Evolutionary conservation across 495 filamentous ascomycete species (phyloP).

Genomic region (Talaromyces trachyspermus): DNA sequence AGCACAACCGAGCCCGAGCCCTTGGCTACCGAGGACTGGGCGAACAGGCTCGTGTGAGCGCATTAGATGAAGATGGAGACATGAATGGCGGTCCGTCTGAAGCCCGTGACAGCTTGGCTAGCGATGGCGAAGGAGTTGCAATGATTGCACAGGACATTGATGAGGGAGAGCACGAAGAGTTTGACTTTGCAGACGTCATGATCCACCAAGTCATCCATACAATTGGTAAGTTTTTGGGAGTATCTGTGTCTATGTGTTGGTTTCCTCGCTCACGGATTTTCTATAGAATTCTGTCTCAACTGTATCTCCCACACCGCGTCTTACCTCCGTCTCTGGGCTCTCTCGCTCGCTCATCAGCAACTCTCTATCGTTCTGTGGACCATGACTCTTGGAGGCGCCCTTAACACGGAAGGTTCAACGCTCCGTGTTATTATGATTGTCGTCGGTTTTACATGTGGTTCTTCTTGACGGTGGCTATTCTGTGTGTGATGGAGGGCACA

Average conservation of each 20-base stretch:
- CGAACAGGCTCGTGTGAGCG: constrained; percentile 75
- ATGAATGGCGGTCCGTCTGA: constrained; percentile 35
- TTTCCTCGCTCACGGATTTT: constrained; percentile 7
- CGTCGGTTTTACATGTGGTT: constrained; percentile 82
- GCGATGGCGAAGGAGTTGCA: constrained; percentile 79
- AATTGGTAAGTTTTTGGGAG: constrained; percentile 57
- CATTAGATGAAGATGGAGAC: constrained; percentile 73
- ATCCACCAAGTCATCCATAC: constrained; percentile 99
- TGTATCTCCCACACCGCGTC: constrained; percentile 98
- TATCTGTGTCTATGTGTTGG: not conserved
- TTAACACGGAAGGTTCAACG: constrained; percentile 52
- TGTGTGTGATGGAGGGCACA: constrained; percentile 77
- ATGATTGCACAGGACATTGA: constrained; percentile 85
- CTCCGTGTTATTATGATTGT: constrained; percentile 73
- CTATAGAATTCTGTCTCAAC: constrained; percentile 91
- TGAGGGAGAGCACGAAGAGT: constrained; percentile 81
- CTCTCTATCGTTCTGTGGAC: constrained; percentile 92
- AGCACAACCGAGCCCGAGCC: constrained; percentile 82
- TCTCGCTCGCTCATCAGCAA: constrained; percentile 96
- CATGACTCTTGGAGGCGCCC: constrained; percentile 82
- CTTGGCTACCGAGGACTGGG: constrained; percentile 89
- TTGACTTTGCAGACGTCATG: constrained; percentile 93
- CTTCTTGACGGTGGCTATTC: constrained; percentile 66
- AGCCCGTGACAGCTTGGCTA: constrained; percentile 64
- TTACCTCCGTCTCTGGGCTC: constrained; percentile 95